phyloP scores from a whole-genome alignment of 2,329 filamentous ascomycete species.

The Rutstroemia sp. region DNA sequence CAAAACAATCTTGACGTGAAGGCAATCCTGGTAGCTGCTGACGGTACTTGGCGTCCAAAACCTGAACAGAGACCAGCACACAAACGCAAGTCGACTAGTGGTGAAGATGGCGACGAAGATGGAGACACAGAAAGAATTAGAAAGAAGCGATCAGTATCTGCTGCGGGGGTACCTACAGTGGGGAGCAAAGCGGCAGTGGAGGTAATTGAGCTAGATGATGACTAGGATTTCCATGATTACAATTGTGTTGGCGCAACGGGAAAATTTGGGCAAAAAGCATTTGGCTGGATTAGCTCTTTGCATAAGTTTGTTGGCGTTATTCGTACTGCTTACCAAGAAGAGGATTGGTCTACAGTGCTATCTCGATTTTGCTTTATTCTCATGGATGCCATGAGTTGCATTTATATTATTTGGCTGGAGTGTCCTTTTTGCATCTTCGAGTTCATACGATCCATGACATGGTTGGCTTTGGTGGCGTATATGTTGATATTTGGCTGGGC shows the following conservation, averaged over 20 bases:
- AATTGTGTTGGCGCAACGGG: neutral
- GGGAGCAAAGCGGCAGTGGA: slow-evolving; percentile 14
- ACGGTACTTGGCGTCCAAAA: slow-evolving; percentile 59
- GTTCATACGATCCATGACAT: no score
- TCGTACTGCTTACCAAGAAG: neutral
- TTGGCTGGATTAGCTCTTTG: neutral
- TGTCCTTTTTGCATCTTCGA: no score
- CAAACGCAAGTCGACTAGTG: slow-evolving; percentile 5
- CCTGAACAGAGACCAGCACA: slow-evolving; percentile 22
- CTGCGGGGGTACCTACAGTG: neutral
- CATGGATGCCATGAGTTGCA: no score
- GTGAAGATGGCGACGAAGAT: neutral
- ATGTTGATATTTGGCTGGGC: no score
- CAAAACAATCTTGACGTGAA: slow-evolving; percentile 44
- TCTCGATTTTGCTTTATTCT: no score
- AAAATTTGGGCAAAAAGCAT: neutral
- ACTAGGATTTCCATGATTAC: slow-evolving; percentile 10
- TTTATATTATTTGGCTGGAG: no score
- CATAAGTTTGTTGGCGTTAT: neutral
- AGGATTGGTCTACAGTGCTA: neutral
- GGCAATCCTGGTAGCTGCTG: slow-evolving; percentile 53
- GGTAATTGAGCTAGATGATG: slow-evolving; percentile 25
- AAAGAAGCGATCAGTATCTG: neutral
- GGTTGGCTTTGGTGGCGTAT: no score
- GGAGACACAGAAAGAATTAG: slow-evolving; percentile 8